Base-by-base conservation (phyloP, 495 filamentous ascomycete species). In the Usnea hakonensis region DNA sequence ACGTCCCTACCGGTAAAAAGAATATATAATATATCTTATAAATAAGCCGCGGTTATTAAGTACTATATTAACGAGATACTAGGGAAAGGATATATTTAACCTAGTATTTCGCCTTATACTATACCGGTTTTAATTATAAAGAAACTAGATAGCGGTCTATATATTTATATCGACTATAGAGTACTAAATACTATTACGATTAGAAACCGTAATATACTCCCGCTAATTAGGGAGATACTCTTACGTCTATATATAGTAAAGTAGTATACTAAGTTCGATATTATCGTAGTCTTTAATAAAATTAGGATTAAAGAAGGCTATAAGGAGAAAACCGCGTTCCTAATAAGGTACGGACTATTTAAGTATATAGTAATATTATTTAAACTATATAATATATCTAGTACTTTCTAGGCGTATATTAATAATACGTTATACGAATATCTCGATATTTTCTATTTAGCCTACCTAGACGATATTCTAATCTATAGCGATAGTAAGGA, bases 261-360 rank as follows among this genome's bases (percentile, higher is more conserved):
- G 10, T 54, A 61, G 35, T 52, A 61, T 54, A 61, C 28, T 48
- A 11, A 48, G 48, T 60, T 46, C 46, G 44, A 60, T 30, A n/a
- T 23, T 26, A 5, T 16, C 11, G 28, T 48, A 3, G 30, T n/a
- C 16, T 37, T n/a, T 11, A 41, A 23, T 0, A 14, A 61, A 17
- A 61, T 33, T 53, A 7, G 26, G 17, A 61, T 53, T 3, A 55
- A 11, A 28, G 16, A 53, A 28, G 14, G 13, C 19, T 16, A 30
- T 23, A 14, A 53, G 9, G 9, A 37, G 35, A 26, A 46, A 10
- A 32, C n/a, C 17, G 13, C 46, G 26, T n/a, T 36, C 6, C 13
- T 33, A n/a, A 30, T 21, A 26, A 4, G 19, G 5, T 43, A 43
- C 21, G 19, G 10, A 4, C 17, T 43, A 43, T 43, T 43, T 8